phyloP scores from a whole-genome alignment of 1,284 basidiomycete species.

The Tylopilus sp. region DNA sequence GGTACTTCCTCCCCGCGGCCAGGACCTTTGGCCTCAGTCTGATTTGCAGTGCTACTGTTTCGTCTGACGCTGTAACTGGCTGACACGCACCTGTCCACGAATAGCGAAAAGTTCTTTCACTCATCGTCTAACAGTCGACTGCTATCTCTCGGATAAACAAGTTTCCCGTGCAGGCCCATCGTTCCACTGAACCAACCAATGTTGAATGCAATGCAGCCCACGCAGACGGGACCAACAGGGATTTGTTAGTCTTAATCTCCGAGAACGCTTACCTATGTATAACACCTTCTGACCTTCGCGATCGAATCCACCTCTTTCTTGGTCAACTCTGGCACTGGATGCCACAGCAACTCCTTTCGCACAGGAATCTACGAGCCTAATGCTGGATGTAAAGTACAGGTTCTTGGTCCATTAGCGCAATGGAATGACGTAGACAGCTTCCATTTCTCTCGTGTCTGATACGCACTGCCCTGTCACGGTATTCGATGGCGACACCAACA shows the following conservation, averaged over 20 bases:
- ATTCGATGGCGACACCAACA: constrained; percentile 5
- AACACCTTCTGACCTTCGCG: neutral
- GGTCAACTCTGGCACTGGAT: neutral
- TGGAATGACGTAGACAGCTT: constrained; percentile 13
- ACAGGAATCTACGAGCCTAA: constrained; percentile 11
- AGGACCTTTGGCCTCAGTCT: neutral
- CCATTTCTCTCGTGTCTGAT: constrained; percentile 17
- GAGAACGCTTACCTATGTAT: neutral
- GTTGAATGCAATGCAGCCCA: neutral
- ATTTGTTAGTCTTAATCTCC: constrained; percentile 14
- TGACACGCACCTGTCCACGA: neutral
- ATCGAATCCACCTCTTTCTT: constrained; percentile 1
- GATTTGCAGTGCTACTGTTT: neutral
- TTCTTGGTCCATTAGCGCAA: neutral
- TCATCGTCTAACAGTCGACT: neutral
- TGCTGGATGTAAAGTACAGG: neutral
- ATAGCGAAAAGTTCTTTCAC: neutral
- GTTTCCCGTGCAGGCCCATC: neutral
- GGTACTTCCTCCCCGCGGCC: neutral
- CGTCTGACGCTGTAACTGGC: neutral
- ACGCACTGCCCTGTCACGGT: constrained; percentile 7
- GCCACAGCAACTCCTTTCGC: constrained; percentile 12
- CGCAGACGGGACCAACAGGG: neutral
- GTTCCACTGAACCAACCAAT: neutral
- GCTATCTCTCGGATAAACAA: neutral